These are phyloP conservation scores for Fusarium paranaense DNA, from an alignment of 2,329 filamentous ascomycete species.

Conservation along the genomic window DNA sequence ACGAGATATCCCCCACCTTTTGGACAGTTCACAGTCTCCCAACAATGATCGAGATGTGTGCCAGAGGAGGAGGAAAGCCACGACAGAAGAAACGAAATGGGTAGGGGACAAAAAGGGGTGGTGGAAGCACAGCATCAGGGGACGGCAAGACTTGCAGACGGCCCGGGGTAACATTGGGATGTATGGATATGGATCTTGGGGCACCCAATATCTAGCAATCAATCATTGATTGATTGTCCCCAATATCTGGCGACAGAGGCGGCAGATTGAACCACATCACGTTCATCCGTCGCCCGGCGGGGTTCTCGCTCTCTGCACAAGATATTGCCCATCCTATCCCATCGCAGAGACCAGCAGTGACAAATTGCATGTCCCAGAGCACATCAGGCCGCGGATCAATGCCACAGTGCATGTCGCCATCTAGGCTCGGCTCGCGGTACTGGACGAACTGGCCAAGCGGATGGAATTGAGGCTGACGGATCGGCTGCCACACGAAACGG, in stretches of 20 bases:
- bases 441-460: constrained; percentile 21
- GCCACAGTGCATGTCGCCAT: constrained; percentile 15
- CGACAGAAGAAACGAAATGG: constrained; percentile 23
- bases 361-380: background rate
- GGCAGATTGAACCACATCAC: background rate
- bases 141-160: constrained; percentile 21
- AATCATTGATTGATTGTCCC: constrained; percentile 7
- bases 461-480: constrained; percentile 38
- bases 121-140: constrained; percentile 31
- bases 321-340: background rate
- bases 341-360: background rate
- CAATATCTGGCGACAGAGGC: constrained; percentile 6
- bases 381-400: background rate
- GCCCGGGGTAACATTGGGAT: constrained; percentile 27
- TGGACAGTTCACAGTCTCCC: constrained; percentile 2
- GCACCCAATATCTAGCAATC: constrained; percentile 7
- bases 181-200: background rate
- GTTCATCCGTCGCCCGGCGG: background rate
- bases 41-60: constrained; percentile 16
- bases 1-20: constrained; percentile 20
- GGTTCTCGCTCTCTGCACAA: background rate
- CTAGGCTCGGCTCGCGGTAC: background rate
- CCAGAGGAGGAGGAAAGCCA: constrained; percentile 7
- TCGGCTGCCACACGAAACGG: constrained; percentile 39
- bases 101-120: constrained; percentile 9